Base-by-base conservation (phyloP, 371 early-diverging fungal genomes). In the Nematocida sp. region DNA sequence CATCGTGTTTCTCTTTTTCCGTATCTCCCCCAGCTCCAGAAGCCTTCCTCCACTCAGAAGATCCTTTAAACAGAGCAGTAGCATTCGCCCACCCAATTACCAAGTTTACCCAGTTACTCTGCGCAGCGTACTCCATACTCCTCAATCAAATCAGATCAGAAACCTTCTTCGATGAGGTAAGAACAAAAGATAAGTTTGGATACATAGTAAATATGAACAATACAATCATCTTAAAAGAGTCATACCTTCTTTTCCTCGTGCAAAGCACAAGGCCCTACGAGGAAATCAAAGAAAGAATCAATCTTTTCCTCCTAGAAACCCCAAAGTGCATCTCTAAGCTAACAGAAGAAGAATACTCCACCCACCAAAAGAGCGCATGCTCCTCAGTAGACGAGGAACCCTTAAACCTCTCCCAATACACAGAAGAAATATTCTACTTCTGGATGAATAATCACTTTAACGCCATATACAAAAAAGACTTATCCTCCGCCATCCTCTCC, bases 131-230 rank as follows among this genome's bases (percentile, higher is more conserved):
- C 23, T 45, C 65, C 20, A 33, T 32, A 13, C 60, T 71, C 33
- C 30, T 71, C 18, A n/a, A 18, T 5, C 75, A 71, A 36, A 71
- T 77, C 45, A 42, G 66, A 33, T 56, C 57, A n/a, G 80, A 79
- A 33, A 69, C 33, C 50, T 82, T 82, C 66, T 82, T 82, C 63
- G 77, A 82, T 63, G 56, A 79, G 35, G 39, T 82, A 16, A 57
- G 82, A 48, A 82, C 82, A 20, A 64, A 79, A 50, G 82, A 82
- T 36, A 59, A 77, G 55, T 75, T 81, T 35, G 82, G 82, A 61
- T 82, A 82, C 63, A 64, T 79, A 25, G 82, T 82, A 2, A 50
- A 20, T 25, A 38, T 63, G 38, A 26, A 20, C 36, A 40, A 49
- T 5, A 38, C 13, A 9, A n/a, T 47, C n/a, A 23, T 75, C 16